phyloP scores from a whole-genome alignment of 768 basidiomycete genomes.

The Kwoniella shandongensis region DNA sequence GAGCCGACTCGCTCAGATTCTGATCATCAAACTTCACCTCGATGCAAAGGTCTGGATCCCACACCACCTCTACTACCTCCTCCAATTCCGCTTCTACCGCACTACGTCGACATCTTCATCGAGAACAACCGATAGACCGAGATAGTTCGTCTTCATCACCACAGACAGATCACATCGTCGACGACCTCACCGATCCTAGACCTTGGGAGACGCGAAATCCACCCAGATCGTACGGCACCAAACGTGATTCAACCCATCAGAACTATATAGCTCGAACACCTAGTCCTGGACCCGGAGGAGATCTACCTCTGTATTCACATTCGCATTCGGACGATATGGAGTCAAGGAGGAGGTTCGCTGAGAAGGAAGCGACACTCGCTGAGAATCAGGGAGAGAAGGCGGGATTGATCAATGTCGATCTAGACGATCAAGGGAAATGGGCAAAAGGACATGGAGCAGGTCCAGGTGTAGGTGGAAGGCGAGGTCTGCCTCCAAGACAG shows the following conservation, averaged over 20 bases:
- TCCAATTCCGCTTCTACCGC: constrained; percentile 24
- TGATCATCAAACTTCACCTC: constrained; percentile 5
- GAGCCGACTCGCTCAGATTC: background rate
- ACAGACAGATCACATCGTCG: constrained; percentile 1
- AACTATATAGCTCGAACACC: background rate
- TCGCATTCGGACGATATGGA: constrained; percentile 44
- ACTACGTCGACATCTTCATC: constrained; percentile 20
- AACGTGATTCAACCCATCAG: constrained; percentile 7
- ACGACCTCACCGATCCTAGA: constrained; percentile 38
- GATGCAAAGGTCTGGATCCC: constrained; percentile 24
- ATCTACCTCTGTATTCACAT: constrained; percentile 30
- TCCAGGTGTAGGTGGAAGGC: constrained; percentile 46
- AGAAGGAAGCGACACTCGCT: constrained; percentile 24
- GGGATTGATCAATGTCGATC: constrained; percentile 22
- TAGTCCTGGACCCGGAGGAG: constrained; percentile 5
- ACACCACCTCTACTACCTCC: constrained; percentile 12
- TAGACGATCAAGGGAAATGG: constrained; percentile 47
- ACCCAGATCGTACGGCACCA: constrained; percentile 35
- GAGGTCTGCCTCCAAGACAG: constrained; percentile 48
- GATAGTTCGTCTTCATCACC: too few relatives aligned
- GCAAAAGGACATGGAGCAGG: constrained; percentile 50
- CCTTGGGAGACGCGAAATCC: constrained; percentile 41
- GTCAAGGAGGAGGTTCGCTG: constrained; percentile 22
- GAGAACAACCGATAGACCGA: too few relatives aligned
- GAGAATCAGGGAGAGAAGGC: constrained; percentile 14